These are phyloP conservation scores for Microglena sp. DNA, from an alignment of 139 green algal genomes.

Conservation along the genomic window DNA sequence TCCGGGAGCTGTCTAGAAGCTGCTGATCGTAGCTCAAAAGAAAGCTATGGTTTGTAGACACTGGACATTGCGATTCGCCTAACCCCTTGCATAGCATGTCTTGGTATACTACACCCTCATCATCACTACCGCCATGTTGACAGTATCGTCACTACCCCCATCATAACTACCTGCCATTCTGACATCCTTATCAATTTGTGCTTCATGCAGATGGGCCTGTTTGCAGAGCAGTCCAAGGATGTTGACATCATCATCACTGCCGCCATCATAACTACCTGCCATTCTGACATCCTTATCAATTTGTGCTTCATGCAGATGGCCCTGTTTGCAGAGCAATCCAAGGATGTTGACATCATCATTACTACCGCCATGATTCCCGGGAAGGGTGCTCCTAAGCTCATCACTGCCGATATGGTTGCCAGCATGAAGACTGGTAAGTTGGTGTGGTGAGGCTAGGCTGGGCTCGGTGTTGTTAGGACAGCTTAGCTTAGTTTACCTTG, in stretches of 20 bases:
- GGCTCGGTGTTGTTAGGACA: too few relatives aligned
- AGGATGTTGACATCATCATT: constrained; percentile 78
- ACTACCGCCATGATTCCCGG: constrained; percentile 35
- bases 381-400: constrained; percentile 68
- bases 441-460: too few relatives aligned
- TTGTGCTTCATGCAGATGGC: constrained; percentile 9
- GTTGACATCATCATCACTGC: constrained; percentile 70
- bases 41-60: too few relatives aligned
- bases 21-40: too few relatives aligned
- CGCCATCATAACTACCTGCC: constrained; percentile 36
- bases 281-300: too few relatives aligned
- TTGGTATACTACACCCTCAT: too few relatives aligned
- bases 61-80: too few relatives aligned
- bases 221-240: constrained; percentile 55
- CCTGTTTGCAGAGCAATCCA: constrained; percentile 54
- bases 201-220: constrained; percentile 35
- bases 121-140: constrained; percentile 77
- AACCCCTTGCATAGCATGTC: too few relatives aligned
- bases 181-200: too few relatives aligned
- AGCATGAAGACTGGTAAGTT: constrained; percentile 65
- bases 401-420: constrained; percentile 68
- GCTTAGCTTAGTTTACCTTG: too few relatives aligned
- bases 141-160: constrained; percentile 85
- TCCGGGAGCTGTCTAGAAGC: too few relatives aligned
- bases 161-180: constrained; percentile 60